Evolutionary conservation across 1,284 basidiomycete species (phyloP), one percentile per base, ranked within the genome.

Genomic region (Marasmius tenuissimus): DNA sequence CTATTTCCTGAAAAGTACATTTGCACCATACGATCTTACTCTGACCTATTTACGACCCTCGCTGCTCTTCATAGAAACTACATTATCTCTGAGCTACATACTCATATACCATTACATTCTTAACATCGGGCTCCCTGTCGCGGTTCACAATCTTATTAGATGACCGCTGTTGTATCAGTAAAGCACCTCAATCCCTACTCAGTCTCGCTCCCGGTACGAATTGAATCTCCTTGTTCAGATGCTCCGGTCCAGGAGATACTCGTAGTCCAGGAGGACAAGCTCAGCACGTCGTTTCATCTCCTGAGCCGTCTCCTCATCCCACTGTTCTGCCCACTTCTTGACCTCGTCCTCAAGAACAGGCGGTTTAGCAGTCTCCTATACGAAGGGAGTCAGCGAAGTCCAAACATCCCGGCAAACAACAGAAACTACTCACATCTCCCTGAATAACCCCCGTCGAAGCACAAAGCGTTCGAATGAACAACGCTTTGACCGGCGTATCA

Each of bases 261-360:
- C 11, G 34, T 54, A 54, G 16, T 54, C 52, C 9, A n/a, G 34
- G 34, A 54, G 35, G 34, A 35, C 34, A 33, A 37, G n/a, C 12
- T 54, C 52, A 18, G 38, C 52, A 3, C 33, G 38, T 5, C 27
- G 11, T 38, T 54, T 54, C 52, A 54, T 54, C 8, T 37, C 37
- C 52, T 34, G 1, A 14, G 52, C 52, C n/a, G 12, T 54, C 35
- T 54, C n/a, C 35, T 54, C 52, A 34, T 54, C 52, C 52, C 52
- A 54, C n/a, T 54, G 34, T 3, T 54, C 52, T 11, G 52, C 16
- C 52, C 52, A 54, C 38, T 54, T 54, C 52, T 54, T 54, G 7
- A 37, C 52, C 34, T 54, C 52, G 5, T 54, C n/a, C 34, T 54
- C 52, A 3, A 54, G 14, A 10, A 37, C 52, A 16, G 37, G 33